Conservation (phyloP, 306 rosid species). For the Psophocarpus tetragonolobus region DNA sequence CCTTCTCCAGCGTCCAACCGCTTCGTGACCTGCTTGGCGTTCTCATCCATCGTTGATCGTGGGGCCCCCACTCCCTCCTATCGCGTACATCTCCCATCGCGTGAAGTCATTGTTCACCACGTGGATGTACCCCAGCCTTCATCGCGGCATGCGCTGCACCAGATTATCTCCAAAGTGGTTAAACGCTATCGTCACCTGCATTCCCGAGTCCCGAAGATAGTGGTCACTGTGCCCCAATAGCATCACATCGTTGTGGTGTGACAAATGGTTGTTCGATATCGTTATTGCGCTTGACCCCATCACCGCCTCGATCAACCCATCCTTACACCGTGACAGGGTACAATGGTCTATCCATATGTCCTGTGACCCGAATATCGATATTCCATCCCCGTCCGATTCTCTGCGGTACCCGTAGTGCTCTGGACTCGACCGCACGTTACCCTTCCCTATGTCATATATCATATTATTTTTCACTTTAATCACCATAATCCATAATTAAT, state of each 20-base stretch:
- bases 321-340: slow-evolving; percentile 78
- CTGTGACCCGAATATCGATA: slow-evolving; percentile 67
- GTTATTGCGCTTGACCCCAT: slow-evolving; percentile 95
- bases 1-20: slow-evolving; percentile 57
- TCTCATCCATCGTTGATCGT: slow-evolving; percentile 59
- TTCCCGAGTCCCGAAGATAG: slow-evolving; percentile 65
- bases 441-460: too few species aligned
- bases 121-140: slow-evolving; percentile 81
- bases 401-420: slow-evolving; percentile 68
- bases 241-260: slow-evolving; percentile 91
- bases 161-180: slow-evolving; percentile 80
- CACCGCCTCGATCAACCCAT: slow-evolving; percentile 78
- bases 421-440: slow-evolving; percentile 74
- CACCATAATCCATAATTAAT: too few species aligned
- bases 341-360: slow-evolving; percentile 94
- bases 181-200: slow-evolving; percentile 94
- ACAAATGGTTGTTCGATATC: slow-evolving; percentile 76
- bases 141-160: slow-evolving; percentile 91
- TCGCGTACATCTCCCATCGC: slow-evolving; percentile 90
- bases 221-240: slow-evolving; percentile 79
- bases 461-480: too few species aligned
- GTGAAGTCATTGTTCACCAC: slow-evolving; percentile 88
- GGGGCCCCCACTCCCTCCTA: slow-evolving; percentile 83
- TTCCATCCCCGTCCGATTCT: slow-evolving; percentile 85
- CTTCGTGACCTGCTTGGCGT: slow-evolving; percentile 84